Conservation (phyloP, 257 asterid species). For the Dorcoceras hygrometricum region DNA sequence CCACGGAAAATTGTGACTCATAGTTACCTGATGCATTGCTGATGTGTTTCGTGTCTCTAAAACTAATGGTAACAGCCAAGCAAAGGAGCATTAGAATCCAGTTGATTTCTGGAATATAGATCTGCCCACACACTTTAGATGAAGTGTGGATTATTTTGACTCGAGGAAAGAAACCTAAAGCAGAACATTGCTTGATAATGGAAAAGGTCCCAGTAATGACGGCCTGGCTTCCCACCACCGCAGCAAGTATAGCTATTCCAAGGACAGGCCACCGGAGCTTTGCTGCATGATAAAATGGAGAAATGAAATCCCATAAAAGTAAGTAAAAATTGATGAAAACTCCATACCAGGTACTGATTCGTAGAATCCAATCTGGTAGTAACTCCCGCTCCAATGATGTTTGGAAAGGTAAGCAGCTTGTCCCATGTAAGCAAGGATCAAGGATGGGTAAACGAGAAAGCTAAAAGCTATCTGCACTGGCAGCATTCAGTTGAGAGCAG, state of each 20-base stretch:
- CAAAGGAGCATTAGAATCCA: conserved; percentile 79
- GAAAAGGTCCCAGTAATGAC: conserved; percentile 88
- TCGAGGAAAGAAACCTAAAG: conserved; percentile 81
- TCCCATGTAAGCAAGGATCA: conserved; percentile 90
- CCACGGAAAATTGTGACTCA: no score
- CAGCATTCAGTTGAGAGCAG: background rate
- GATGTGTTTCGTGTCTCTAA: conserved; percentile 78
- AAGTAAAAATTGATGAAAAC: no score
- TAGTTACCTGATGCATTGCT: conserved; percentile 87
- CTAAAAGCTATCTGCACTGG: conserved; percentile 74
- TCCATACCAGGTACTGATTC: conserved; percentile 91
- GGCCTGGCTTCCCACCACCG: conserved; percentile 95
- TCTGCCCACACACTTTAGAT: conserved; percentile 77
- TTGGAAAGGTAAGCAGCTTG: conserved; percentile 88
- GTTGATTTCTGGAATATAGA: conserved; percentile 83
- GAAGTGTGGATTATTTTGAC: conserved; percentile 86
- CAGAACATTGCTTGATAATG: conserved; percentile 81
- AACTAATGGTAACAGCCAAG: conserved; percentile 77
- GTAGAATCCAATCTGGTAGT: conserved; percentile 67
- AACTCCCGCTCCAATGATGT: conserved; percentile 44
- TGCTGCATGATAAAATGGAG: no score
- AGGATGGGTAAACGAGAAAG: conserved; percentile 67
- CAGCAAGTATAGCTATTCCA: conserved; percentile 82
- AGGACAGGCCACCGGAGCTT: conserved; percentile 95
- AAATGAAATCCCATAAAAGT: no score